Conservation (phyloP, 305 asterid genomes). For the Rubia peregrina region DNA sequence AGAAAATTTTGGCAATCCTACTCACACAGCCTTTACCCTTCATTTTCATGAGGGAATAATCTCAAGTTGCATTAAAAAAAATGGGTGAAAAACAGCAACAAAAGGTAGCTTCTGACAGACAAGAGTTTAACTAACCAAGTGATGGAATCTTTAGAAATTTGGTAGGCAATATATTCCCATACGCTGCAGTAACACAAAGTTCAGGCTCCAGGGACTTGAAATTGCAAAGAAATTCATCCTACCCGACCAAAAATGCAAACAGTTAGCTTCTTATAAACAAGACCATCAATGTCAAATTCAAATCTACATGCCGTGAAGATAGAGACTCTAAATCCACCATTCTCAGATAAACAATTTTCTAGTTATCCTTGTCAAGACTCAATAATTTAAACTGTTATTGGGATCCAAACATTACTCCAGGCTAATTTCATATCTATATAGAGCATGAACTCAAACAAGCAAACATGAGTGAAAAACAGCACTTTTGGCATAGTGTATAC, state of each 20-base stretch:
- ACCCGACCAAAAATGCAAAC: conserved; percentile 17
- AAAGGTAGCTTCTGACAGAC: too few relatives aligned
- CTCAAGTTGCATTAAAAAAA: conserved; percentile 3
- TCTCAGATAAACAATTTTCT: neutral
- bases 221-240: conserved; percentile 65
- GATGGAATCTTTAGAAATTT: conserved; percentile 80
- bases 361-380: neutral
- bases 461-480: neutral
- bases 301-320: neutral
- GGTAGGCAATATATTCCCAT: conserved; percentile 86
- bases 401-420: too few relatives aligned
- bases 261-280: neutral
- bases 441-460: neutral
- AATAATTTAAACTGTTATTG: neutral
- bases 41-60: neutral
- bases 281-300: neutral
- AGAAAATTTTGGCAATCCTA: neutral
- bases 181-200: conserved; percentile 94
- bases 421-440: too few relatives aligned
- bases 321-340: neutral
- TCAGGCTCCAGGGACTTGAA: conserved; percentile 77
- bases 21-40: neutral
- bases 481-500: conserved; percentile 25
- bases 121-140: conserved; percentile 52
- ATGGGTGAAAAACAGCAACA: neutral